Percentiles rank a stretch among this genome's conserved stretches.
Conservation (phyloP, 2,329 filamentous ascomycete genomes). For the Teratosphaeria epicoccoides region DNA sequence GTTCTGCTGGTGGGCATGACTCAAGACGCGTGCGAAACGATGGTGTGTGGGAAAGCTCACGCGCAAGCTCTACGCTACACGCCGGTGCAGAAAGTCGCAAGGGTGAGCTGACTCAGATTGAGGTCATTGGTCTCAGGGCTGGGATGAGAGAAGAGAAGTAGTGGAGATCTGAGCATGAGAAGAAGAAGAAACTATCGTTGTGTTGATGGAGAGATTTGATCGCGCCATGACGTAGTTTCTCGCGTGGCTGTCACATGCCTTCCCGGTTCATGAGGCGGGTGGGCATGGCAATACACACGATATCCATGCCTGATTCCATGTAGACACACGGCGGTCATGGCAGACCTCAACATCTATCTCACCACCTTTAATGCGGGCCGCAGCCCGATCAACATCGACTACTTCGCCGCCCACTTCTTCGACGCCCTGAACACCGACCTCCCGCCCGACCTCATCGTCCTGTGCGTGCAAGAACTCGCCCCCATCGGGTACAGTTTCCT, state of each 20-base stretch:
- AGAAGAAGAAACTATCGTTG: no score
- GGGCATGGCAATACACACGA: neutral
- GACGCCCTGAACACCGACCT: slow-evolving; percentile 34
- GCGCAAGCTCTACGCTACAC: neutral
- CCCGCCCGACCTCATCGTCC: slow-evolving; percentile 56
- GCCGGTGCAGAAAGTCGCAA: neutral
- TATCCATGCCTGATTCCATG: no score
- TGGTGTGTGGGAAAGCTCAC: neutral
- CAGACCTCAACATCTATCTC: slow-evolving; percentile 58
- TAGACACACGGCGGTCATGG: no score
- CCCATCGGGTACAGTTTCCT: slow-evolving; percentile 78
- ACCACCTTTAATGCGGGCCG: slow-evolving; percentile 86
- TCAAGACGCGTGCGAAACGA: neutral
- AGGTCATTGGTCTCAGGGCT: neutral
- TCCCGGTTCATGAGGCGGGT: neutral
- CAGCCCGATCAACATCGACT: slow-evolving; percentile 54
- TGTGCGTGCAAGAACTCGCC: slow-evolving; percentile 76
- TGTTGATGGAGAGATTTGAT: neutral
- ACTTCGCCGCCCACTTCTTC: slow-evolving; percentile 55
- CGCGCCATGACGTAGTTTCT: neutral
- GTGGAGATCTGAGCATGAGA: no score
- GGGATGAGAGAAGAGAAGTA: no score
- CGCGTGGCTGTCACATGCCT: neutral
- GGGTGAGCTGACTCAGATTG: neutral
- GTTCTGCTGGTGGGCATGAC: neutral